Base-by-base conservation (phyloP, 2,329 filamentous ascomycete species). In the Xylariaceae sp. region DNA sequence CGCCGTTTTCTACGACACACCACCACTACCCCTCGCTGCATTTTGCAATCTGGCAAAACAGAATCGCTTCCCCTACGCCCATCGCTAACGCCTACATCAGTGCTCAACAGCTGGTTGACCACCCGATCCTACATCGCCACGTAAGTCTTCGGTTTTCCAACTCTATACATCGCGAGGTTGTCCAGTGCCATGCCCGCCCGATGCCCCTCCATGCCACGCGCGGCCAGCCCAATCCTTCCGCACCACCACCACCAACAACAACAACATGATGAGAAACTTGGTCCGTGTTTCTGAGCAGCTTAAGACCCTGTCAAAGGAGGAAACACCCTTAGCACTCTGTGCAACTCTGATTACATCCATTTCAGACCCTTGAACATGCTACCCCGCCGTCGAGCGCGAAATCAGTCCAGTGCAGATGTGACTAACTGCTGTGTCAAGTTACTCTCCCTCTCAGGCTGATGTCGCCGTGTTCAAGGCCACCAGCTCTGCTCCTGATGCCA, bases 391-490 rank as follows among this genome's bases (percentile, higher is more conserved):
- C 14, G 15, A 12, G 19, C 31, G 14, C 39, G 41, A 39, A 43
- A n/a, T 27, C 22, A 35, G 22, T 10, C 35, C 7, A n/a, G 19
- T 10, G 12, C 10, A 36, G 11, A 14, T 14, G 11, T 56, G 42
- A 40, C 59, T 64, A 47, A 62, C 57, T 53, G 53, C 52, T 41
- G 33, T 30, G 32, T 15, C 39, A 48, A 83, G 75, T 57, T 71
- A 75, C 68, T 74, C 74, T 59, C 86, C 91, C 66, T 89, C 89
- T 65, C 94, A 99, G 81, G 94, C 94, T 75, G 94, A 99, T 80
- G 92, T 95, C 67, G 88, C 87, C 74, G 84, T 84, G 77, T 97
- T 88, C 88, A 95, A 97, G 84, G 88, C 88, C 67, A 74, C 96
- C 71, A 85, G 80, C 45, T 75, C 79, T 63, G 74, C 83, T 53